Percentiles rank a stretch among this genome's conserved stretches.
These are phyloP conservation scores for Radiomyces spectabilis DNA, from an alignment of 192 early-diverging fungal species.

Conservation along the genomic window DNA sequence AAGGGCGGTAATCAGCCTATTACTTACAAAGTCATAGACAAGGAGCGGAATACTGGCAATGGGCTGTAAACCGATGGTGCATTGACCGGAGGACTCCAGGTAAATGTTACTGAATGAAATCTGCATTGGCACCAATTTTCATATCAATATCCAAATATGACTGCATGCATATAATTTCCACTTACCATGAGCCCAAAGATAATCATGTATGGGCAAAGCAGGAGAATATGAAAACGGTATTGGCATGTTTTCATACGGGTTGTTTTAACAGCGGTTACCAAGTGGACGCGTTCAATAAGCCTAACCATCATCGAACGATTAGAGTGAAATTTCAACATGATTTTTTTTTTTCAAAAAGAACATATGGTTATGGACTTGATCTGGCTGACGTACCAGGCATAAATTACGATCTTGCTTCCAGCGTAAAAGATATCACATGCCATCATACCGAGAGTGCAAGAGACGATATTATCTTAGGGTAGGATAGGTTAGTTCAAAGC, in stretches of 20 bases:
- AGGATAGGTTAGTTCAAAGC: not conserved
- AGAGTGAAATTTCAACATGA: too few relatives aligned
- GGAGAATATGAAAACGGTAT: conserved; percentile 17
- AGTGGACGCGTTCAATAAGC: conserved; percentile 25
- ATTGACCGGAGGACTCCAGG: conserved; percentile 11
- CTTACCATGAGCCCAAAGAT: conserved; percentile 32
- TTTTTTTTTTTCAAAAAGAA: too few relatives aligned
- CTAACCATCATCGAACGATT: conserved; percentile 3
- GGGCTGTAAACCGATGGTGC: conserved; percentile 24
- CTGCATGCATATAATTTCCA: not conserved
- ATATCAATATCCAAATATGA: not conserved
- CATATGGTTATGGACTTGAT: too few relatives aligned
- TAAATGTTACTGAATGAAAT: conserved; percentile 17
- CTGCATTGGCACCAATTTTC: conserved; percentile 2
- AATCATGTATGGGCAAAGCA: conserved; percentile 26
- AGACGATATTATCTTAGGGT: conserved; percentile 22
- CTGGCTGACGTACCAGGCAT: conserved; percentile 20
- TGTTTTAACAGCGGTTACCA: conserved; percentile 26
- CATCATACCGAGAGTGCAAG: conserved; percentile 32
- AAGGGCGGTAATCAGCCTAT: too few relatives aligned
- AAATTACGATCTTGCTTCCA: conserved; percentile 31
- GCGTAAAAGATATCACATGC: conserved; percentile 35
- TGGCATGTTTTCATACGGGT: conserved; percentile 10
- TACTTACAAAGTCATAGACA: conserved; percentile 30
- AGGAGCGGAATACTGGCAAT: conserved; percentile 27